Base-by-base conservation (phyloP, 495 filamentous ascomycete genomes). In the Penicillium longicatenatum region DNA sequence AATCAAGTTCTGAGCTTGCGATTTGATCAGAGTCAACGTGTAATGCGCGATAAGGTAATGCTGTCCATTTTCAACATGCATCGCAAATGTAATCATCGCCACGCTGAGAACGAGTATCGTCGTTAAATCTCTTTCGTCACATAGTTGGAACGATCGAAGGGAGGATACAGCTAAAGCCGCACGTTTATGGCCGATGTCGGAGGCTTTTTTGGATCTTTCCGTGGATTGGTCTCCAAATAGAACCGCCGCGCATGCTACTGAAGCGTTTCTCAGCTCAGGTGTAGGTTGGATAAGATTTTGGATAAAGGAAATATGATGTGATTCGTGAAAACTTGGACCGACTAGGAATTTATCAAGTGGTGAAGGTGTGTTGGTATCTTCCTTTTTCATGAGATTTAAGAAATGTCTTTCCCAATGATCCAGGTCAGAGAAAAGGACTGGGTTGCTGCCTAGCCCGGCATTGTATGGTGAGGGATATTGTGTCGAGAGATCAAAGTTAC, bases 11-110 rank as follows among this genome's bases (percentile, higher is more conserved):
- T 35, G 26, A 19, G 52, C 44, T 11, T 46, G 55, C 19, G 54
- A 30, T 39, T 60, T 60, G n/a, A 66, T 54, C 6, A 66, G 50
- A 17, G 35, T 50, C 19, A 66, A 20, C 2, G 60, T 66, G 4
- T 63, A 63, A 7, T 53, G 63, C 0, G 60, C 56, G 31, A 66
- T 63, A 11, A 66, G 41, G 33, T 47, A 55, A 1, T 60, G 46
- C 42, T 63, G 60, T 22, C 63, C 63, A 31, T 66, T 49, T 11
- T 41, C 42, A 11, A 66, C 60, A 50, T 66, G 63, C 63, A 66
- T 63, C 16, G 63, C 63, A 48, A 66, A 63, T 21, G 60, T 66
- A 4, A 60, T 30, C 60, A 66, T 54, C 11, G 63, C 39, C 21
- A 66, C 57, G 16, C 57, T 60, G 16, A 66, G 50, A 16, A 63